A percentile compares a stretch with the other conserved stretches of the same genome.
Conservation (phyloP, 805 yeast genomes). For the Wickerhamomyces silvicola region DNA sequence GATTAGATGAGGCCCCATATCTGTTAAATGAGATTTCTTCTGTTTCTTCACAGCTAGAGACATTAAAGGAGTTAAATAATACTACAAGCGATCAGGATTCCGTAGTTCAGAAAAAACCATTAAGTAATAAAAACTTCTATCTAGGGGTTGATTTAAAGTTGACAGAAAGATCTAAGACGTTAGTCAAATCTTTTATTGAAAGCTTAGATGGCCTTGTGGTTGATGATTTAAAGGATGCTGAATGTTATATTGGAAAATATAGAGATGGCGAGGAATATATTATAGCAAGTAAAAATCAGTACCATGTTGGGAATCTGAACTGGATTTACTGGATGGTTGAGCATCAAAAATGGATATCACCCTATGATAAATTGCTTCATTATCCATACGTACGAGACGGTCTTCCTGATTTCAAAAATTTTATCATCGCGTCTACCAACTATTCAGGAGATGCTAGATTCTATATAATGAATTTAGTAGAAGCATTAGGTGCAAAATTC, state of each 20-base stretch:
- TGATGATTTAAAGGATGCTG: constrained; percentile 23
- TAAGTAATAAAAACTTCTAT: constrained; percentile 41
- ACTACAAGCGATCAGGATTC: constrained; percentile 5
- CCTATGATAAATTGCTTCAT: constrained; percentile 52
- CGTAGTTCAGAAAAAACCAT: constrained; percentile 19
- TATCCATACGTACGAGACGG: constrained; percentile 54
- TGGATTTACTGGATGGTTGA: constrained; percentile 74
- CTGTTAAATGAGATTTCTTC: constrained; percentile 16
- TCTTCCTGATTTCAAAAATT: constrained; percentile 46
- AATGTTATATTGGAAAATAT: constrained; percentile 56
- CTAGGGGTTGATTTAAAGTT: constrained; percentile 50
- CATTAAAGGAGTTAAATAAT: too few species aligned
- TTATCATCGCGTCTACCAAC: constrained; percentile 64
- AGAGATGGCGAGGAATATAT: constrained; percentile 52
- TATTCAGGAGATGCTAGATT: constrained; percentile 80
- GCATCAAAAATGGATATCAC: constrained; percentile 47
- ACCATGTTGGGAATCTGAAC: constrained; percentile 55
- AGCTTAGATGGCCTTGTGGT: constrained; percentile 49
- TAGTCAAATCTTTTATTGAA: constrained; percentile 39
- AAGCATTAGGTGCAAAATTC: constrained; percentile 68
- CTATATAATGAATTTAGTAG: constrained; percentile 59
- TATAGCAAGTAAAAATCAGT: constrained; percentile 33
- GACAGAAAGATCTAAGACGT: constrained; percentile 33
- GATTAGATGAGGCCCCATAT: constrained; percentile 49
- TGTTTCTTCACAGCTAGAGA: too few species aligned